Evolutionary conservation across 768 basidiomycete genomes (phyloP), one percentile per base, ranked within the genome.

Genomic region (Lyophyllum semitale): DNA sequence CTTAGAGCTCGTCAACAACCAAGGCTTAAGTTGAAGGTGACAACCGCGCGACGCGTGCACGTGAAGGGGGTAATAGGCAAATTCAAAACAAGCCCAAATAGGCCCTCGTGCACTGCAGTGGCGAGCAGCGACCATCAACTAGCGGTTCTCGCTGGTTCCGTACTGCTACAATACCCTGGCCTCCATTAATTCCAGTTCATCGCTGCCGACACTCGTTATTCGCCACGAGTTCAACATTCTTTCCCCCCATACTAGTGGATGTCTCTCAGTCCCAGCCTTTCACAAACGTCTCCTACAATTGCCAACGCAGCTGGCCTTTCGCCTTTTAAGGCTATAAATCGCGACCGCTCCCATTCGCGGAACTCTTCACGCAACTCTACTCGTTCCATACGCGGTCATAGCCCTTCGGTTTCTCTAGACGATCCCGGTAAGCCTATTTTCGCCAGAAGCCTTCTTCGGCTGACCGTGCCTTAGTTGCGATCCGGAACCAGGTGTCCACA

Each of bases 401-500:
- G 85, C 62, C 85, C 87, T 23, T 76, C 78, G 13, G 63, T 78
- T 40, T 78, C 82, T 6, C 57, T 82, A 35, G 87, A 86, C 76
- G 84, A 87, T 63, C 79, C 87, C 73, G 87, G 89, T 89, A 69
- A 65, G 80, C 72, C 30, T 48, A 20, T 50, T 61, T 44, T 35
- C 46, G 61, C 58, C 57, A 61, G 57, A 59, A 55, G 53, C 49
- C 41, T 61, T 48, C 54, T 52, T 63, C 66, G 58, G 59, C 53
- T 60, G 58, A 44, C 54, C 43, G 44, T 53, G 41, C 51, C 55
- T 57, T 63, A 93, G 91, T 91, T 66, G 81, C 84, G 58, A 77
- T 91, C 50, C 84, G 91, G 53, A 85, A 83, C 62, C 90, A 92
- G 57, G 86, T 93, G 72, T 90, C 89, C 61, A 86, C 85, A 37